Conservation (phyloP, 208 protist species). For the Acanthamoeba castellanii region DNA sequence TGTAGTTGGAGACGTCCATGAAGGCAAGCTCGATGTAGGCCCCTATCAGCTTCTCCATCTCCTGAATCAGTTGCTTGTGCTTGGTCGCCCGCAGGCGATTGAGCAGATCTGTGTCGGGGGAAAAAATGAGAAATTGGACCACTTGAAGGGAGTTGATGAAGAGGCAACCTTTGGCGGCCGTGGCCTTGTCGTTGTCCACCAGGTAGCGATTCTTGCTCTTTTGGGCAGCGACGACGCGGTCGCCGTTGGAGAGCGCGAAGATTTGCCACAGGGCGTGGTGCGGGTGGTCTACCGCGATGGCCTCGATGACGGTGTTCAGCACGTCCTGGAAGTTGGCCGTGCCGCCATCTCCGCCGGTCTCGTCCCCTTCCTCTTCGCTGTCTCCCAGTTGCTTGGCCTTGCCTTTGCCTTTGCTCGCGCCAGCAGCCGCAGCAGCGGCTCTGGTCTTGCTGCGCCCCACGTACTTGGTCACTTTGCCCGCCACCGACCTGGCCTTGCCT, state of each 20-base stretch:
- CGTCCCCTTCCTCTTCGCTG: conserved; percentile 20
- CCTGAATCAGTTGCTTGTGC: conserved; percentile 71
- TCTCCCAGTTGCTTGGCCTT: not conserved
- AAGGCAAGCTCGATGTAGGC: conserved; percentile 77
- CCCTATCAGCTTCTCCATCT: conserved; percentile 71
- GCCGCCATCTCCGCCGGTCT: not conserved
- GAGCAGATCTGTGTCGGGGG: conserved; percentile 3
- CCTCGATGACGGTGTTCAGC: conserved; percentile 71
- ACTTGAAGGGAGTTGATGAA: not conserved
- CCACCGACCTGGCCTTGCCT: not conserved
- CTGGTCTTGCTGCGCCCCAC: not conserved
- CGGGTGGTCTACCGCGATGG: conserved; percentile 76
- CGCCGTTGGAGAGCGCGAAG: conserved; percentile 80
- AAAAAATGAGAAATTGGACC: not conserved
- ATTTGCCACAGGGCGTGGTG: conserved; percentile 83
- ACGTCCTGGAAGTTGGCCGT: conserved; percentile 70
- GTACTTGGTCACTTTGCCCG: conserved; percentile 15
- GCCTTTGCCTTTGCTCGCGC: not conserved
- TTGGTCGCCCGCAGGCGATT: not conserved
- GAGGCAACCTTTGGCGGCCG: conserved; percentile 38
- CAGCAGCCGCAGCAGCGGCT: not conserved
- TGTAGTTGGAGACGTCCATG: conserved; percentile 59
- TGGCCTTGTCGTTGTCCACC: conserved; percentile 73
- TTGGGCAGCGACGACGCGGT: conserved; percentile 64
- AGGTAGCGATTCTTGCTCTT: conserved; percentile 67